These are phyloP conservation scores for Murraya koenigii DNA, from an alignment of 345 rosid genomes.

Conservation along the genomic window DNA sequence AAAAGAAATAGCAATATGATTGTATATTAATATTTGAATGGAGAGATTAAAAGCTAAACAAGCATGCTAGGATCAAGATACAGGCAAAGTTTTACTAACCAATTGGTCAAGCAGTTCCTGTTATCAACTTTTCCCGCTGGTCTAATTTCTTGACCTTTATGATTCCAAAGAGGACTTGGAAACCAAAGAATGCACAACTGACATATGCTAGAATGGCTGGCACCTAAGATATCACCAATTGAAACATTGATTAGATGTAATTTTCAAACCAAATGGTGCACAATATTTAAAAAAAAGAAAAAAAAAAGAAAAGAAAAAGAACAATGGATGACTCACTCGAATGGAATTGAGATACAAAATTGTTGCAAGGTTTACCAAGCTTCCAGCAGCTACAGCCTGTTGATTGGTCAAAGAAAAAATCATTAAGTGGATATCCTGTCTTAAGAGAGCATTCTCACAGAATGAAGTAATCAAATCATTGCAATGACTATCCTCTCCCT, in stretches of 20 bases:
- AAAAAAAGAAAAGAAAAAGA: background rate
- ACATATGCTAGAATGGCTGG: slow-evolving; percentile 70
- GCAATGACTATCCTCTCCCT: background rate
- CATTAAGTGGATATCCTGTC: background rate
- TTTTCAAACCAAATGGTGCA: background rate
- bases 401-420: slow-evolving; percentile 23
- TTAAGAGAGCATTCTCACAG: background rate
- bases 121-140: slow-evolving; percentile 76
- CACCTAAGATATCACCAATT: slow-evolving; percentile 39
- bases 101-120: slow-evolving; percentile 75
- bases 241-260: background rate
- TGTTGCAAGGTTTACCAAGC: slow-evolving; percentile 90
- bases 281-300: background rate
- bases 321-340: slow-evolving; percentile 49
- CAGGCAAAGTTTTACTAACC: slow-evolving; percentile 28
- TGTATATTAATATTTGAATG: background rate
- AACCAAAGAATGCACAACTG: slow-evolving; percentile 69
- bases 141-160: slow-evolving; percentile 80
- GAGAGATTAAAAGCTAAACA: background rate
- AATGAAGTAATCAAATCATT: background rate
- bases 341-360: slow-evolving; percentile 84
- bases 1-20: background rate
- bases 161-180: slow-evolving; percentile 78
- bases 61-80: background rate
- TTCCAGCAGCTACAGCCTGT: slow-evolving; percentile 97